A percentile compares a stretch with the other conserved stretches of the same genome.
These are phyloP conservation scores for Bombardia bombarda DNA, from an alignment of 495 filamentous ascomycete species.

Conservation along the genomic window DNA sequence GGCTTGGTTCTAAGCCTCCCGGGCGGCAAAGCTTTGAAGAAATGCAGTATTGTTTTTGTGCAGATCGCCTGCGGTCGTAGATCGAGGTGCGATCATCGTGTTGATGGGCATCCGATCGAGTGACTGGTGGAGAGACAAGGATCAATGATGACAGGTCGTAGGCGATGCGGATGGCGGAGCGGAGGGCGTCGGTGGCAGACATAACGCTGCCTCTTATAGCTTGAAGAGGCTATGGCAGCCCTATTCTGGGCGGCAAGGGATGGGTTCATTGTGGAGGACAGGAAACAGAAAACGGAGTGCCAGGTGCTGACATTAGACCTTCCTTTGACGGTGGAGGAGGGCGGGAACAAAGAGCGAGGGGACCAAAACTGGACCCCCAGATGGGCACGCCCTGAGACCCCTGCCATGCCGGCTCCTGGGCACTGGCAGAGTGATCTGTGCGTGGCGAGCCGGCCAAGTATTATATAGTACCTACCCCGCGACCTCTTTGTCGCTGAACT, in stretches of 20 bases:
- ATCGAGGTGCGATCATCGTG: neutral
- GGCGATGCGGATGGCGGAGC: neutral
- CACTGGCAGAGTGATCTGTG: neutral
- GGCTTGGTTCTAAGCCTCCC: conserved; percentile 1
- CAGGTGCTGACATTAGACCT: neutral
- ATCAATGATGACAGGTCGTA: neutral
- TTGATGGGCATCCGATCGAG: neutral
- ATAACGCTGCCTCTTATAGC: neutral
- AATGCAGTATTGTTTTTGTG: neutral
- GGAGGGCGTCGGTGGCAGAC: neutral
- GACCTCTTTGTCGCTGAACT: neutral
- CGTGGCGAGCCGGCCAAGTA: neutral
- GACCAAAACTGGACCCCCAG: neutral
- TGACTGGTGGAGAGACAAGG: neutral
- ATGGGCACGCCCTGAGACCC: too few relatives aligned
- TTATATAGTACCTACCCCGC: conserved; percentile 1
- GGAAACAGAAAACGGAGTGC: neutral
- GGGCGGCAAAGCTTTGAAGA: conserved; percentile 1
- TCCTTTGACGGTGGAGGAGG: too few relatives aligned
- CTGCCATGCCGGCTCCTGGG: neutral
- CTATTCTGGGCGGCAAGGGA: neutral
- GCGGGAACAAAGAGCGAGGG: neutral
- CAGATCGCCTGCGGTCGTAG: neutral
- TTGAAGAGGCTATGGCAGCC: neutral
- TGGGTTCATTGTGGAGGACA: neutral